These are phyloP conservation scores for Metschnikowia anglica DNA, from an alignment of 805 yeast species.

Conservation along the genomic window DNA sequence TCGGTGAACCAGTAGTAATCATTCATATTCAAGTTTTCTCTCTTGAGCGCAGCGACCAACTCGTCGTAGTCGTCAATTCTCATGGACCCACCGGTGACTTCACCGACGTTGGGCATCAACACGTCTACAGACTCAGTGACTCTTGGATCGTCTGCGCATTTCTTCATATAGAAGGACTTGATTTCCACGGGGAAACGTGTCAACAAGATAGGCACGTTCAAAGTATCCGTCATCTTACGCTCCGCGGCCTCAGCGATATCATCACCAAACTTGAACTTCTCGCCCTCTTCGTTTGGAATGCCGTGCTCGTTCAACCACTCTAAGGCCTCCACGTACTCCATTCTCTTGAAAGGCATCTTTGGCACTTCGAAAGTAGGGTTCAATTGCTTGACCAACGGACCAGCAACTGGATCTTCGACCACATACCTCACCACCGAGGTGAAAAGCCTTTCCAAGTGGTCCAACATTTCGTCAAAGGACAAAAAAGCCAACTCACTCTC, in stretches of 20 bases:
- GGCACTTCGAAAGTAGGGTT: conserved; percentile 92
- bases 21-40: conserved; percentile 81
- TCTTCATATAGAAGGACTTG: conserved; percentile 97
- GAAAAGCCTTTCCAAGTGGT: conserved; percentile 80
- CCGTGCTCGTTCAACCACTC: conserved; percentile 96
- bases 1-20: conserved; percentile 96
- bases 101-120: conserved; percentile 98
- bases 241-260: conserved; percentile 99
- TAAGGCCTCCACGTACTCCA: conserved; percentile 87
- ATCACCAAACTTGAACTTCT: conserved; percentile 92
- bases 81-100: conserved; percentile 99
- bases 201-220: conserved; percentile 88
- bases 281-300: conserved; percentile 91
- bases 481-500: conserved; percentile 93
- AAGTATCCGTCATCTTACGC: conserved; percentile 95
- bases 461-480: conserved; percentile 79
- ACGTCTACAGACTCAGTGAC: conserved; percentile 99
- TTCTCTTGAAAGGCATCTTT: conserved; percentile 79
- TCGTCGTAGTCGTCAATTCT: conserved; percentile 84
- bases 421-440: conserved; percentile 69
- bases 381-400: conserved; percentile 84
- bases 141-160: conserved; percentile 82
- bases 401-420: conserved; percentile 87
- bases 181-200: conserved; percentile 95
- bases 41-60: conserved; percentile 83